These are phyloP conservation scores for Ganoderma sp. DNA, from an alignment of 1,284 basidiomycete species.

Conservation along the genomic window DNA sequence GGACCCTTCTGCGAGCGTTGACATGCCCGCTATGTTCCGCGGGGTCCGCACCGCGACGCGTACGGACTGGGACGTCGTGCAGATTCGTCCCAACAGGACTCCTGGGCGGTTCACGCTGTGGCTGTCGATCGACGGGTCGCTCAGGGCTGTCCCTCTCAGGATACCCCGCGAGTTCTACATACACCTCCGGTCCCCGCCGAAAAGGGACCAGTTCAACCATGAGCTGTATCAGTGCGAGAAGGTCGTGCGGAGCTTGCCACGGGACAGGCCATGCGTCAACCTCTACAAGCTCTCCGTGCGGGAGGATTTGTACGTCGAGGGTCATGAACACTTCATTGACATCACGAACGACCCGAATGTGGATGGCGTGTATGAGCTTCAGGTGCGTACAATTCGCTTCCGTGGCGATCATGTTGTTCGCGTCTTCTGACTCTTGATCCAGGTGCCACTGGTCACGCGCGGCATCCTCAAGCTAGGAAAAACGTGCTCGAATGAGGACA, in stretches of 20 bases:
- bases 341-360: slow-evolving; percentile 95
- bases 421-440: slow-evolving; percentile 5
- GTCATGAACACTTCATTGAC: slow-evolving; percentile 90
- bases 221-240: slow-evolving; percentile 77
- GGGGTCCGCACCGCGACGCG: slow-evolving; percentile 70
- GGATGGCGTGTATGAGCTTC: slow-evolving; percentile 93
- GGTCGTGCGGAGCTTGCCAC: slow-evolving; percentile 82
- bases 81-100: slow-evolving; percentile 80
- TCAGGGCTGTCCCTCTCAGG: slow-evolving; percentile 82
- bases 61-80: slow-evolving; percentile 91
- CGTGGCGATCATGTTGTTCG: background rate
- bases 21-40: slow-evolving; percentile 82
- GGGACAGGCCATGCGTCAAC: slow-evolving; percentile 78
- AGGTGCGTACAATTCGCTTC: slow-evolving; percentile 53
- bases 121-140: slow-evolving; percentile 84
- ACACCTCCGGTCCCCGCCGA: slow-evolving; percentile 78
- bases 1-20: slow-evolving; percentile 41
- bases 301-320: slow-evolving; percentile 85
- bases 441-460: slow-evolving; percentile 88
- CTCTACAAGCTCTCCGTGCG: slow-evolving; percentile 86
- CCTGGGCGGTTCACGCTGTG: slow-evolving; percentile 91
- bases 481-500: slow-evolving; percentile 75
- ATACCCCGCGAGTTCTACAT: slow-evolving; percentile 94
- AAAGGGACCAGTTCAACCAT: slow-evolving; percentile 67
- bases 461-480: slow-evolving; percentile 88